Conservation (phyloP, 2,329 filamentous ascomycete genomes). For the Canariomyces notabilis region DNA sequence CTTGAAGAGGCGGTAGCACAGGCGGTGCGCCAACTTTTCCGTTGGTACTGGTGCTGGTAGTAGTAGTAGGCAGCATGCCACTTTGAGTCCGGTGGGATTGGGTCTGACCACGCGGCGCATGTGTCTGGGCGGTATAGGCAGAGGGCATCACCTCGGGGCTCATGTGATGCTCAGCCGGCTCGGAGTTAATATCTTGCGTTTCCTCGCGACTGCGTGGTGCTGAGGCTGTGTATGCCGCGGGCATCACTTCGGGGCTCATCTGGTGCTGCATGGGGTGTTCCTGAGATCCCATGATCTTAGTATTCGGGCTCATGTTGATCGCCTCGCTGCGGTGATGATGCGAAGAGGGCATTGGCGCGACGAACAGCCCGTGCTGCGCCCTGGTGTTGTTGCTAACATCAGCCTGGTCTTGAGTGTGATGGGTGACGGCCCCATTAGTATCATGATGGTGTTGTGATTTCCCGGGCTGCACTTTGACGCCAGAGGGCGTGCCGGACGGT, state of each 20-base stretch:
- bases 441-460: neutral
- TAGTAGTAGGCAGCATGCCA: no score
- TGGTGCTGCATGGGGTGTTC: constrained; percentile 2
- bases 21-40: no score
- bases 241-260: constrained; percentile 14
- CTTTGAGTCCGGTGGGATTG: neutral
- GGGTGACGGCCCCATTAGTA: neutral
- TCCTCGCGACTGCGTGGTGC: neutral
- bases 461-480: constrained; percentile 18
- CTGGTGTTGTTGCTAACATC: no score
- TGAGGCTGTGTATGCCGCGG: constrained; percentile 3
- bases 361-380: no score
- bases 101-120: neutral
- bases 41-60: no score
- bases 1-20: neutral
- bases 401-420: neutral
- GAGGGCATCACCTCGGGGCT: constrained; percentile 13
- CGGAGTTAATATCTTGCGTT: neutral
- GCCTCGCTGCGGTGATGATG: no score
- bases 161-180: constrained; percentile 6
- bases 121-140: neutral
- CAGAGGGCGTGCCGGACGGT: constrained; percentile 20
- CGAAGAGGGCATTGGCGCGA: no score
- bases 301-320: constrained; percentile 17
- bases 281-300: neutral